Evolutionary conservation across 495 filamentous ascomycete species (phyloP).

Genomic region (Neurospora pannonica): DNA sequence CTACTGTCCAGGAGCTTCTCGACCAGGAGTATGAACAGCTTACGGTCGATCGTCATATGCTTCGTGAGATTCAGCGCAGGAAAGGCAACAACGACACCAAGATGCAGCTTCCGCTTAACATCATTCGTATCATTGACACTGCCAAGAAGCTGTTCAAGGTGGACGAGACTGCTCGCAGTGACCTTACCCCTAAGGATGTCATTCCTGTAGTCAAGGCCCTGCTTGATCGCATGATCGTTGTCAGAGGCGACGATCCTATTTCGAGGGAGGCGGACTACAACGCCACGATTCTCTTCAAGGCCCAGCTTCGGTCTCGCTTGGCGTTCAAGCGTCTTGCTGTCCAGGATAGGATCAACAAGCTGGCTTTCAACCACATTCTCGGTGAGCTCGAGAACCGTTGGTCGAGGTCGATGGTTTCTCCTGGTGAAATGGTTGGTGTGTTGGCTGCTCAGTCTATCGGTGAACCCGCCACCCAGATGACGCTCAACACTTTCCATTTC

Average conservation of each 20-base stretch:
- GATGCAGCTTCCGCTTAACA: slow-evolving; percentile 86
- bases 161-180: slow-evolving; percentile 71
- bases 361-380: slow-evolving; percentile 86
- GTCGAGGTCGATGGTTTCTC: slow-evolving; percentile 65
- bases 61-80: slow-evolving; percentile 48
- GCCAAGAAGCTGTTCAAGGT: slow-evolving; percentile 86
- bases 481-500: slow-evolving; percentile 99
- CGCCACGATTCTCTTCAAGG: slow-evolving; percentile 83
- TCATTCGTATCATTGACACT: slow-evolving; percentile 80
- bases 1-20: slow-evolving; percentile 71
- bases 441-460: slow-evolving; percentile 97
- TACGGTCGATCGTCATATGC: slow-evolving; percentile 58
- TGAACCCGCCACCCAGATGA: slow-evolving; percentile 99
- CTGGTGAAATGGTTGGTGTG: slow-evolving; percentile 98
- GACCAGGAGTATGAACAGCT: slow-evolving; percentile 86
- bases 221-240: slow-evolving; percentile 66
- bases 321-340: slow-evolving; percentile 86
- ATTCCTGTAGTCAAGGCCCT: slow-evolving; percentile 71
- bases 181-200: slow-evolving; percentile 82
- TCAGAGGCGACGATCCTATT: slow-evolving; percentile 73
- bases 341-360: slow-evolving; percentile 73
- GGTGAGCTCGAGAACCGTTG: slow-evolving; percentile 87
- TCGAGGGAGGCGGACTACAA: slow-evolving; percentile 81
- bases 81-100: slow-evolving; percentile 60
- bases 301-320: slow-evolving; percentile 76